Percentiles rank a stretch among this genome's conserved stretches.
These are phyloP conservation scores for Favolaschia claudopus DNA, from an alignment of 768 basidiomycete genomes.

Conservation along the genomic window DNA sequence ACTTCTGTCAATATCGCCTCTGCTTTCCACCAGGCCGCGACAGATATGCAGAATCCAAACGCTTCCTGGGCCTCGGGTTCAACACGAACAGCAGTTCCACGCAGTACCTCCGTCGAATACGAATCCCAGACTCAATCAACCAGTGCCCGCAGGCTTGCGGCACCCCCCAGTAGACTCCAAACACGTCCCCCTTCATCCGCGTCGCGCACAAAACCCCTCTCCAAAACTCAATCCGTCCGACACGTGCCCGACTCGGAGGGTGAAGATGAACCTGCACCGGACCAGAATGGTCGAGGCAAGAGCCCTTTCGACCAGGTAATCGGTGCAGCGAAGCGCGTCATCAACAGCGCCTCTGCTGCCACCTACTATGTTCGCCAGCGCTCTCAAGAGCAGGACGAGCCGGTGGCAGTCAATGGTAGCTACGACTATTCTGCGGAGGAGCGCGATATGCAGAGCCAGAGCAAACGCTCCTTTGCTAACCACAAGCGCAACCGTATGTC, in stretches of 20 bases:
- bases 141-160: constrained; percentile 62
- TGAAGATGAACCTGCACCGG: constrained; percentile 50
- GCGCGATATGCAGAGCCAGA: constrained; percentile 59
- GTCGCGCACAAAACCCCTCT: constrained; percentile 55
- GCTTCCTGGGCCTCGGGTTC: constrained; percentile 71
- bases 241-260: constrained; percentile 76
- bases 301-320: constrained; percentile 72
- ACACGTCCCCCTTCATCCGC: constrained; percentile 35
- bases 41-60: constrained; percentile 64
- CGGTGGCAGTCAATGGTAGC: constrained; percentile 51
- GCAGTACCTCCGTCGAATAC: constrained; percentile 84
- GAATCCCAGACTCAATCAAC: constrained; percentile 69
- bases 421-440: constrained; percentile 87
- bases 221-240: constrained; percentile 61
- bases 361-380: constrained; percentile 72
- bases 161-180: constrained; percentile 62
- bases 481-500: constrained; percentile 72
- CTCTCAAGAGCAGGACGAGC: constrained; percentile 62
- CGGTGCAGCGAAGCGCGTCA: constrained; percentile 60
- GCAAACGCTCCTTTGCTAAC: constrained; percentile 33
- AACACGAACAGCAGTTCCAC: constrained; percentile 60
- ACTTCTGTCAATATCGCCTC: constrained; percentile 88
- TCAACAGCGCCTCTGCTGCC: constrained; percentile 48
- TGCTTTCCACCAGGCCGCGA: constrained; percentile 79
- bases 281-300: constrained; percentile 59